Evolutionary conservation across 257 asterid genomes (phyloP), one percentile per base, ranked within the genome.

Genomic region (Nicotiana otophora): DNA sequence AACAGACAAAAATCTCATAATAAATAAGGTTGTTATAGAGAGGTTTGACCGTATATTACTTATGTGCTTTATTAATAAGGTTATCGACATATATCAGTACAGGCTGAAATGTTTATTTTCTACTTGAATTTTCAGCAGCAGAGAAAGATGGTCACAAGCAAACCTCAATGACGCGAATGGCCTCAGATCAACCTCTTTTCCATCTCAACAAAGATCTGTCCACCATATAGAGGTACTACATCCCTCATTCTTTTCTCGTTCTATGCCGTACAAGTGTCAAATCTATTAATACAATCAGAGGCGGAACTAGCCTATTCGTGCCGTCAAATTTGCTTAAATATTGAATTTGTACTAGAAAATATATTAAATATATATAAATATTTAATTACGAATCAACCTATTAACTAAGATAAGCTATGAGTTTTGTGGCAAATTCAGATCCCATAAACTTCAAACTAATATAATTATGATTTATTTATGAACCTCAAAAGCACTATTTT

Each of bases 131-230:
- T 77, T 67, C 84, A 91, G 98, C 82, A 84, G 90, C 84, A 75
- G 80, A 88, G 97, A 92, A 78, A 90, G 87, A n/a, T 92, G 96
- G 97, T 64, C 88, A 62, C 97, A 91, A 81, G 82, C 84, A 78
- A 89, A 81, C 77, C 84, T 86, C 7, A 86, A 84, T 28, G 97
- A 92, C 33, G 57, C 88, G 30, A 91, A 86, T 67, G 86, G 88
- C 77, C 89, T 87, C 81, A 86, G 92, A 77, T 87, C 92, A 10
- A 85, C 93, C 61, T 83, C 93, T 19, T 85, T 89, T 51, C 98
- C 94, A n/a, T 84, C 89, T 82, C 89, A 89, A 75, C 87, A 86
- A 67, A 87, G 87, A 85, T 80, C 86, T 9, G 79, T 84, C 39
- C 91, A 81, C 69, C 85, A 78, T 17, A 84, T 83, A 69, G 91